A percentile compares a stretch with the other conserved stretches of the same genome.
phyloP scores from a whole-genome alignment of 2,329 filamentous ascomycete genomes.

The Verticillium dahliae region DNA sequence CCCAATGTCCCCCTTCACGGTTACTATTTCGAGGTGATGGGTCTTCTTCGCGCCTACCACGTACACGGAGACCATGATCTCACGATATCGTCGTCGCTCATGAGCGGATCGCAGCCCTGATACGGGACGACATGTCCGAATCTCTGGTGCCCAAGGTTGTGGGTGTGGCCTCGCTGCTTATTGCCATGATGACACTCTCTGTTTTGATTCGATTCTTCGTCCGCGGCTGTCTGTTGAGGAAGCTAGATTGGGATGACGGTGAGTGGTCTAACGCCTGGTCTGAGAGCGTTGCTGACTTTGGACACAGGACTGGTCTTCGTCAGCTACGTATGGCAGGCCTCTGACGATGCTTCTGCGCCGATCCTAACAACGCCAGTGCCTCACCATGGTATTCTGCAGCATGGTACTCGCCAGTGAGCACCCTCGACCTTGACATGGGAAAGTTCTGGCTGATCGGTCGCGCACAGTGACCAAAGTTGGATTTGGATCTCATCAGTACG shows the following conservation, averaged over 20 bases:
- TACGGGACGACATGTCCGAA: background rate
- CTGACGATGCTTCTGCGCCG: too few relatives aligned
- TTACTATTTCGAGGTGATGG: background rate
- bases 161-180: slow-evolving; percentile 8
- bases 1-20: background rate
- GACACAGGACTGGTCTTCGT: slow-evolving; percentile 7
- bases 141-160: slow-evolving; percentile 1
- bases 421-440: too few relatives aligned
- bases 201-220: slow-evolving; percentile 9
- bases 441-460: background rate
- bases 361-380: slow-evolving; percentile 4
- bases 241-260: slow-evolving; percentile 11
- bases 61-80: background rate
- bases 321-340: slow-evolving; percentile 6
- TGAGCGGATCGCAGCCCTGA: background rate
- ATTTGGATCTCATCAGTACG: slow-evolving; percentile 9
- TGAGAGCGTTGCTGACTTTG: background rate
- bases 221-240: slow-evolving; percentile 5
- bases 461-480: slow-evolving; percentile 9
- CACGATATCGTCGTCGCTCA: background rate
- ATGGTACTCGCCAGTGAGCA: slow-evolving; percentile 8
- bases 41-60: background rate
- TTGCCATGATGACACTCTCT: slow-evolving; percentile 7
- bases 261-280: background rate
- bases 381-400: slow-evolving; percentile 11